Base-by-base conservation (phyloP, 1,139 yeast species). In the Yamadazyma epiphylla region DNA sequence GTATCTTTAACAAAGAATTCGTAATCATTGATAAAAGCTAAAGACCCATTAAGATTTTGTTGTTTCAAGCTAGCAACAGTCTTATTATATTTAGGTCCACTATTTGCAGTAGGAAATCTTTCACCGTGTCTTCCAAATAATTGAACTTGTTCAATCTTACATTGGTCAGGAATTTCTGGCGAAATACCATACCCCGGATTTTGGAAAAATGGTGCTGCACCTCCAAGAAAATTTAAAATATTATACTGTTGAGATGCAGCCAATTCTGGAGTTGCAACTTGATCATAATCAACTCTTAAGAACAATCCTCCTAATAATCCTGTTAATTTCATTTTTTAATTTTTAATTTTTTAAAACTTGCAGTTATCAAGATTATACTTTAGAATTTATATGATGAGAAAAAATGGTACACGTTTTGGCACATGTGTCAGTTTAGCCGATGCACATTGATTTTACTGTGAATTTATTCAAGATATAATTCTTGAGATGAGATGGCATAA, bases 111-210 rank as follows among this genome's bases (percentile, higher is more conserved):
- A 13, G 86, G 87, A 49, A 65, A 82, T 45, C 91, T 61, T 48
- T 80, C 88, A n/a, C 89, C 91, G 45, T 83, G 91, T 49, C 91
- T 71, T 35, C 72, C 65, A 29, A 77, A 56, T 37, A 77, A 55
- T 41, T 77, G 79, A n/a, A 80, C 84, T 51, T 79, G 87, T 38
- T 77, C 79, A 28, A 80, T 63, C 7, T 59, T 51, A 48, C 85
- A 74, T 28, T 64, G 64, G 3, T 50, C 60, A 7, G 88, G 87
- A 26, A 58, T 45, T 17, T 55, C 64, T 21, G 70, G 62, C 15
- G 62, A 57, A 24, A 72, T 66, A 12, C 77, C 77, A 37, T 48
- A 60, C 0, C 76, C 77, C 7, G 60, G 58, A 28, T 60, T 53
- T 36, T 65, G 70, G 15, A 62, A 47, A 39, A 69, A 72, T 1